A percentile compares a stretch with the other conserved stretches of the same genome.
These are phyloP conservation scores for Phytophthora citrophthora DNA, from an alignment of 352 stramenopile species.

Conservation along the genomic window DNA sequence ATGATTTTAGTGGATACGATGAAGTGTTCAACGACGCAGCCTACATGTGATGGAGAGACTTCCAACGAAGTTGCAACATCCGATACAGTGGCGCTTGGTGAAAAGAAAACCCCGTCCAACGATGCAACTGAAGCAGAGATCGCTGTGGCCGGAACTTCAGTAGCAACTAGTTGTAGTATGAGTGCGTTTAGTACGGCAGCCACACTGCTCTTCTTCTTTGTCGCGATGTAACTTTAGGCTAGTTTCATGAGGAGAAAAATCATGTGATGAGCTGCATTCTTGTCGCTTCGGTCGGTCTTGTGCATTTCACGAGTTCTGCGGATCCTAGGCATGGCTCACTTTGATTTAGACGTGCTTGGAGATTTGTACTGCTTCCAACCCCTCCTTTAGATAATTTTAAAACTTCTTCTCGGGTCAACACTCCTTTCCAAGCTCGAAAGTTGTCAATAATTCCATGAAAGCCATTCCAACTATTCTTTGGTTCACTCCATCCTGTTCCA, in stretches of 20 bases:
- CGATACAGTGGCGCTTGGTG: not conserved
- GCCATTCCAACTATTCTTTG: constrained; percentile 27
- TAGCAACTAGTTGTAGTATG: not conserved
- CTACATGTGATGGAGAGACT: not conserved
- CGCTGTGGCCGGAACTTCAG: not conserved
- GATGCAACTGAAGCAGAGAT: not conserved
- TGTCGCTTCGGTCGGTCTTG: not conserved
- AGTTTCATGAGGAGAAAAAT: not conserved
- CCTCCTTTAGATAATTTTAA: constrained; percentile 7
- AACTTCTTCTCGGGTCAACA: constrained; percentile 12
- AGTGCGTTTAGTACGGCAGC: not conserved
- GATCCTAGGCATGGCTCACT: not conserved
- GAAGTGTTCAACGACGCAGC: not conserved
- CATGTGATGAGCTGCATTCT: not conserved
- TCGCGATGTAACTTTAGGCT: not conserved
- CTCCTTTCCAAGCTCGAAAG: constrained; percentile 37
- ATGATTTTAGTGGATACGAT: not conserved
- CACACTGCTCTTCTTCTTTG: not conserved
- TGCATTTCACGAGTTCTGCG: not conserved
- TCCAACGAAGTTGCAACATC: not conserved
- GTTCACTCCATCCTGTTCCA: constrained; percentile 31
- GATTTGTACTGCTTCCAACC: not conserved
- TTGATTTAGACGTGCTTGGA: not conserved
- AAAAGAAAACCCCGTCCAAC: not conserved
- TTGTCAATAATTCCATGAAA: constrained; percentile 44